Conservation (phyloP, 805 yeast species). For the Nakazawaea sp. region DNA sequence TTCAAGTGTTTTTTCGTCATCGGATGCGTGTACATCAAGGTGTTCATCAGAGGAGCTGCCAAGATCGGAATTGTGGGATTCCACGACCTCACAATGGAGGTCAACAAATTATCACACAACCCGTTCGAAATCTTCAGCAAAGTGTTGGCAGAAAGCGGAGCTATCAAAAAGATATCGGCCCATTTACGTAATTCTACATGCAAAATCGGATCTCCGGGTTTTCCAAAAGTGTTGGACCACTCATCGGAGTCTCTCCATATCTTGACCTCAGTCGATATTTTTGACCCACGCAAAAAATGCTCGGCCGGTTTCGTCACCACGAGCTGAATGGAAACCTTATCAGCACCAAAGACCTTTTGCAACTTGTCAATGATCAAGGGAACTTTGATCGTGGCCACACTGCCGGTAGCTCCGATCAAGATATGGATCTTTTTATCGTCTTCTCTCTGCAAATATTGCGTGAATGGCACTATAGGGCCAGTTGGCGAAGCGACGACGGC, state of each 20-base stretch:
- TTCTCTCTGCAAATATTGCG: constrained; percentile 60
- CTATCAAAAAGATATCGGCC: constrained; percentile 91
- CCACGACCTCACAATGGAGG: constrained; percentile 93
- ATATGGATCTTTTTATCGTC: constrained; percentile 87
- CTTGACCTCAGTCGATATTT: constrained; percentile 60
- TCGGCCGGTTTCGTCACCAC: constrained; percentile 83
- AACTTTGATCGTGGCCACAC: constrained; percentile 93
- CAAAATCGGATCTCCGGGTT: constrained; percentile 93
- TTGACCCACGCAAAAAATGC: constrained; percentile 57
- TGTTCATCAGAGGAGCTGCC: constrained; percentile 94
- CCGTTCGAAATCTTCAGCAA: constrained; percentile 86
- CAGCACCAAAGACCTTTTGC: constrained; percentile 68
- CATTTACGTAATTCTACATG: constrained; percentile 93
- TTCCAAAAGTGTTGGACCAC: constrained; percentile 52
- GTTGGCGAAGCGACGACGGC: constrained; percentile 49
- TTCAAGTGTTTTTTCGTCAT: constrained; percentile 79
- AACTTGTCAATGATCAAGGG: constrained; percentile 85
- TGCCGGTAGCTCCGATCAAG: constrained; percentile 88
- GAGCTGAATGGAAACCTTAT: constrained; percentile 73
- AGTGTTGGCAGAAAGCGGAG: constrained; percentile 94
- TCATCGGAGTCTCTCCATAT: constrained; percentile 94
- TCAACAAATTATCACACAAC: constrained; percentile 83
- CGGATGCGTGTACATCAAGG: constrained; percentile 84
- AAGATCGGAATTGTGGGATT: constrained; percentile 84
- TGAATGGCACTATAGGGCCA: constrained; percentile 68